Evolutionary conservation across 2,329 filamentous ascomycete species (phyloP).

Genomic region (Penicillium sp.): DNA sequence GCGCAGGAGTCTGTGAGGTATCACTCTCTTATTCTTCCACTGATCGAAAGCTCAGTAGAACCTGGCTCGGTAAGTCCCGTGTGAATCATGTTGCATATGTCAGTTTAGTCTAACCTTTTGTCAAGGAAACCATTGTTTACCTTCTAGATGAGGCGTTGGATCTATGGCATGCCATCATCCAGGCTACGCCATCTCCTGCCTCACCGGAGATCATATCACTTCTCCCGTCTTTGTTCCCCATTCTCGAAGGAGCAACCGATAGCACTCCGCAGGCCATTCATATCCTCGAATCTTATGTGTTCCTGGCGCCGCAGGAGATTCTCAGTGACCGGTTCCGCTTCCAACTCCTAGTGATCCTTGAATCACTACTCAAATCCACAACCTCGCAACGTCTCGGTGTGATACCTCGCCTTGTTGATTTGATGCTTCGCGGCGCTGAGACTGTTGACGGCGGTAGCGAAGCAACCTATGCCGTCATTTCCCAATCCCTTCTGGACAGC

Average conservation of each 20-base stretch:
- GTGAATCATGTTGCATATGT: not conserved
- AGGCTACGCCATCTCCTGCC: conserved; percentile 61
- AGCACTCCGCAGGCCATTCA: conserved; percentile 62
- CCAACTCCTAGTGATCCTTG: conserved; percentile 40
- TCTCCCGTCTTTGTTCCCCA: conserved; percentile 62
- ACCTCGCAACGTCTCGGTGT: conserved; percentile 42
- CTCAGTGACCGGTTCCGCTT: conserved; percentile 42
- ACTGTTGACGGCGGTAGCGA: conserved; percentile 58
- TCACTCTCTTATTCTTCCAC: conserved; percentile 74
- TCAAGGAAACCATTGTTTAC: conserved; percentile 66
- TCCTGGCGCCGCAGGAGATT: conserved; percentile 57
- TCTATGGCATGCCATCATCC: conserved; percentile 76
- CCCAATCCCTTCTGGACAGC: conserved; percentile 63
- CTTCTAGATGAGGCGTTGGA: conserved; percentile 90
- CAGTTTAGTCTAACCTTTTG: not conserved
- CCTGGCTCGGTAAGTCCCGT: conserved; percentile 62
- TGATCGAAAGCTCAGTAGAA: conserved; percentile 77
- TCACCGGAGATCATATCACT: conserved; percentile 63
- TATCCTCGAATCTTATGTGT: conserved; percentile 68
- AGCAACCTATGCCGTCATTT: conserved; percentile 61
- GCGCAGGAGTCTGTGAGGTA: conserved; percentile 74
- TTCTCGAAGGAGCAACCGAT: conserved; percentile 66
- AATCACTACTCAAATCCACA: conserved; percentile 41
- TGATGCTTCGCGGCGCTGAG: conserved; percentile 63
- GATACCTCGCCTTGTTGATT: conserved; percentile 57